phyloP scores from a whole-genome alignment of 306 rosid species.

The Sicyos baderoa region DNA sequence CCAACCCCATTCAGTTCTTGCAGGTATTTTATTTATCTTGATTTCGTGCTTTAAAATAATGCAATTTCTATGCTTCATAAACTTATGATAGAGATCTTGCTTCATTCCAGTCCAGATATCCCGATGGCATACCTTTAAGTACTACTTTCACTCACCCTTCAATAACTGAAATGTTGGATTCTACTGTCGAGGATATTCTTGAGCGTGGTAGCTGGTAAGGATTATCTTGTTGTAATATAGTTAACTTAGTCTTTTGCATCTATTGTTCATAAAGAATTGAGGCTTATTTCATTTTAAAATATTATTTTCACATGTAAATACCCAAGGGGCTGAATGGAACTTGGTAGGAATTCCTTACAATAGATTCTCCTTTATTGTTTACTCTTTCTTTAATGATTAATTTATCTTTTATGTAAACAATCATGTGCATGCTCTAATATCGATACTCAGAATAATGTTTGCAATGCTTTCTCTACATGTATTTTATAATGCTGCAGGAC shows the following conservation, averaged over 20 bases:
- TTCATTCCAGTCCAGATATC: slow-evolving; percentile 95
- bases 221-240: slow-evolving; percentile 7
- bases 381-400: neutral
- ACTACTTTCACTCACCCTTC: slow-evolving; percentile 83
- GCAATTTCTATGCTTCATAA: slow-evolving; percentile 19
- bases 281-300: slow-evolving; percentile 5
- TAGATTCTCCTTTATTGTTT: neutral
- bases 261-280: neutral
- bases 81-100: slow-evolving; percentile 13
- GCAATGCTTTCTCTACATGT: neutral
- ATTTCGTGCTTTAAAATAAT: slow-evolving; percentile 18
- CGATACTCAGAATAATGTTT: neutral
- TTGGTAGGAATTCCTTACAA: neutral
- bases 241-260: neutral
- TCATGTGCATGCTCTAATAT: neutral
- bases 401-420: neutral
- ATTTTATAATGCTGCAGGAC: slow-evolving; percentile 50
- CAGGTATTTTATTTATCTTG: slow-evolving; percentile 61
- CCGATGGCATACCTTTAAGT: slow-evolving; percentile 78
- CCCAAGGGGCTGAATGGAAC: neutral
- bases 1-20: slow-evolving; percentile 88
- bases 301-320: slow-evolving; percentile 2
- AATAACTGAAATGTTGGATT: slow-evolving; percentile 87
- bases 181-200: slow-evolving; percentile 77
- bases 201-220: slow-evolving; percentile 88